Evolutionary conservation across 75 land plant genomes (phyloP), one percentile per base, ranked within the genome.

Genomic region (Pseudotsuga menziesii): DNA sequence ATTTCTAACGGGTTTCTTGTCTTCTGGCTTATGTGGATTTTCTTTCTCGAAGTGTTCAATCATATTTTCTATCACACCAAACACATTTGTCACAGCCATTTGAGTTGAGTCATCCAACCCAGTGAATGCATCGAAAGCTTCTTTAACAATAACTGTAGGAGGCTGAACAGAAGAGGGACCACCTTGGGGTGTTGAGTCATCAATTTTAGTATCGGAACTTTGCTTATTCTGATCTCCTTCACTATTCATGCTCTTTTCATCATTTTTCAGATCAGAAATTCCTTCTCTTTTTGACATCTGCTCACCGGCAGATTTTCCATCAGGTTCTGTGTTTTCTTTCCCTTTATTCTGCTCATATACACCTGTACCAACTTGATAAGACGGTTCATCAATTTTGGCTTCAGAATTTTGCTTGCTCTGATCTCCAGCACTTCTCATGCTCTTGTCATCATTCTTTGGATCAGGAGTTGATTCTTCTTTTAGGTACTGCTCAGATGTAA

Each of bases 1-100:
- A 22, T 73, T 39, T 41, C 9, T 67, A 70, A 7, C 23, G 29
- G 75, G 35, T 19, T 73, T 73, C 32, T 22, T 17, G 77, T 77
- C 52, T 39, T 77, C 75, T 78, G 78, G 76, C 19, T 80, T 74
- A 32, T 86, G 75, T 35, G 44, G 72, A 35, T 83, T 83, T 36
- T 85, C 89, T 67, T 84, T 91, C 74, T 94, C 98, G 2, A 91
- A 77, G 66, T 92, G 92, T 22, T 87, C 84, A 41, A 97, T 87
- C 92, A 97, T 89, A 77, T 85, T 82, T 79, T 93, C 99, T 25
- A 92, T 81, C 23, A 95, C 95, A 77, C 92, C 91, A 89, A 97
- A 97, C 20, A 97, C 98, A 87, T 91, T 97, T n/a, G 90, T 94
- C 48, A 97, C 99, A 56, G 99, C 99, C 87, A 94, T 83, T 83